Evolutionary conservation across 2,329 filamentous ascomycete genomes (phyloP), one percentile per base, ranked within the genome.

Genomic region (Talaromyces sp.): DNA sequence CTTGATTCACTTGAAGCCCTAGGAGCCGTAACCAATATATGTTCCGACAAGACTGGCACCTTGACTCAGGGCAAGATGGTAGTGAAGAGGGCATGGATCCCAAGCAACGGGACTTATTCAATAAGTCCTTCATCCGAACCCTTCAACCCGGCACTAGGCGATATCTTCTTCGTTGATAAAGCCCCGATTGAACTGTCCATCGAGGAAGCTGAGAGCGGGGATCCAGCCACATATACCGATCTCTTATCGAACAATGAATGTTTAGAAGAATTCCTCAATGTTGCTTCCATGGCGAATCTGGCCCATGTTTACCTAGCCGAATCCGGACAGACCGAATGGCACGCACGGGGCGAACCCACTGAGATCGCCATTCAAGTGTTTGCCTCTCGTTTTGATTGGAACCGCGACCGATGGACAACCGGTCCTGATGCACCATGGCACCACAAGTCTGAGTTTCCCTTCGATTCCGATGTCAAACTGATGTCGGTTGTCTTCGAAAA

Each of bases 341-440:
- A 83, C 63, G 82, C 85, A 36, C 82, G 84, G 53, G 86, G 86
- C 19, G 85, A 88, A 68, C 85, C 86, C 2, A 90, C 88, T 5
- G 88, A 90, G 70, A 87, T 89, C 66, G 88, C 88, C 8, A 83
- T 90, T 2, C 86, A 89, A 67, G 86, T 90, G 5, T 87, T 90
- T 69, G 85, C 86, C 1, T 81, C 84, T 70, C 83, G 87, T 25
- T 89, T 89, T 70, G 74, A 82, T n/a, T 82, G 79, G 64, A 80
- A 80, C 19, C 82, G 81, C 65, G 77, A 75, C 25, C 67, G 75
- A 29, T 65, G 73, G 13, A 79, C 78, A 17, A 85, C 82, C 82
- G 81, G 81, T 63, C 79, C 84, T 68, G 70, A 87, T 19, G 82
- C 83, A 1, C 27, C 34, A 34, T 61, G 59, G 59, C 59, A 61